Evolutionary conservation across 78 protist genomes (phyloP).

Genomic region (Emiliania huxleyi): DNA sequence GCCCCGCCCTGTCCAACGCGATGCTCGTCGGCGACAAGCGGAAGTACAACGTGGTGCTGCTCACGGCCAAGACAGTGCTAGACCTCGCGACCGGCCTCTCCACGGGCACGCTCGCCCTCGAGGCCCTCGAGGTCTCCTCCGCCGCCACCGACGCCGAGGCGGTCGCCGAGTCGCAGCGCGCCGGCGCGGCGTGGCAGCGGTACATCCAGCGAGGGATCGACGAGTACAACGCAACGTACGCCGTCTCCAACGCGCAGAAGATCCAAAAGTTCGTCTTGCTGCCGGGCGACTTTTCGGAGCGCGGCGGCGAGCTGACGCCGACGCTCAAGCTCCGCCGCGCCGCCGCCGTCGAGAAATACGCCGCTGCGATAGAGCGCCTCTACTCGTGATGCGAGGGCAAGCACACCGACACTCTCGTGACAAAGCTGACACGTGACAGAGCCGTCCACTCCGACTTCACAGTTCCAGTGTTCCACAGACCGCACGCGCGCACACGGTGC

Average conservation of each 20-base stretch:
- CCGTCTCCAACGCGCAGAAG: slow-evolving; percentile 59
- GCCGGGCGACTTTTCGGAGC: slow-evolving; percentile 47
- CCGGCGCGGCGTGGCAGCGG: slow-evolving; percentile 28
- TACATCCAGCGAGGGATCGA: slow-evolving; percentile 37
- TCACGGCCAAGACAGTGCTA: neutral
- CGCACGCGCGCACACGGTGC: too few relatives aligned
- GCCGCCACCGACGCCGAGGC: neutral
- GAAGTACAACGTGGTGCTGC: slow-evolving; percentile 31
- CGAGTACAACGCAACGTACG: slow-evolving; percentile 34
- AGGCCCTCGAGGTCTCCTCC: neutral
- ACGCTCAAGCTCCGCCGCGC: slow-evolving; percentile 76
- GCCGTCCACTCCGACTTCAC: too few relatives aligned
- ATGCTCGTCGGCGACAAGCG: slow-evolving; percentile 76
- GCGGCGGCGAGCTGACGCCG: slow-evolving; percentile 67
- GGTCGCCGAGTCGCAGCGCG: slow-evolving; percentile 46
- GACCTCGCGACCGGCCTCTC: neutral
- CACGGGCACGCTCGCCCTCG: neutral
- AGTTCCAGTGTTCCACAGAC: too few relatives aligned
- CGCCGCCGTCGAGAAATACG: slow-evolving; percentile 28
- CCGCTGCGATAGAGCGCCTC: neutral
- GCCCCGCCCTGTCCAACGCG: slow-evolving; percentile 50
- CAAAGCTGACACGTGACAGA: too few relatives aligned
- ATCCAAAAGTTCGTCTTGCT: slow-evolving; percentile 60
- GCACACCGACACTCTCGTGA: too few relatives aligned
- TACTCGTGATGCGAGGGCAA: too few relatives aligned